Conservation (phyloP, 371 early-diverging fungal genomes). For the Mortierella sp. region DNA sequence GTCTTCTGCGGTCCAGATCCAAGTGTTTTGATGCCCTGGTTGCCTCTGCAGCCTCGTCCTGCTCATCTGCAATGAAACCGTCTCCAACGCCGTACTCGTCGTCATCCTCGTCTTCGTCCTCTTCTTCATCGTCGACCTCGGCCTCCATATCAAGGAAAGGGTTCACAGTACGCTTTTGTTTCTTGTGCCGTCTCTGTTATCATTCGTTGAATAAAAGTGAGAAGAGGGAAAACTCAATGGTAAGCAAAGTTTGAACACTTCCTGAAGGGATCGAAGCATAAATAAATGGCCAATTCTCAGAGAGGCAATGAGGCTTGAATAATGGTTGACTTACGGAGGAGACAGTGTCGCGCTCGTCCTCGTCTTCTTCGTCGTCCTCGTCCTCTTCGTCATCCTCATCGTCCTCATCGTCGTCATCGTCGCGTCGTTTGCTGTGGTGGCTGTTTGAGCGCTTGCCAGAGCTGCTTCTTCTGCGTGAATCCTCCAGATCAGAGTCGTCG, state of each 20-base stretch:
- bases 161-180: slow-evolving; percentile 59
- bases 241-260: too few relatives aligned
- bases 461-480: slow-evolving; percentile 17
- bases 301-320: too few relatives aligned
- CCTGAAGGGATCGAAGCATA: slow-evolving; percentile 5
- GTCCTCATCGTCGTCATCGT: slow-evolving; percentile 66
- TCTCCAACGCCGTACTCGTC: slow-evolving; percentile 80
- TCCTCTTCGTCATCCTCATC: slow-evolving; percentile 72
- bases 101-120: slow-evolving; percentile 81
- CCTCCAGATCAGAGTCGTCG: slow-evolving; percentile 58
- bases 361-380: slow-evolving; percentile 67
- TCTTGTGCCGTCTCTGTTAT: slow-evolving; percentile 59
- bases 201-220: not conserved
- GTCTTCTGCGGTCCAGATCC: slow-evolving; percentile 78
- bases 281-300: not conserved
- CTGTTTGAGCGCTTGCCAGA: slow-evolving; percentile 12
- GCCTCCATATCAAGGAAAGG: slow-evolving; percentile 78
- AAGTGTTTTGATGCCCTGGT: slow-evolving; percentile 67
- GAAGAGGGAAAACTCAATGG: not conserved
- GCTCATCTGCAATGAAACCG: slow-evolving; percentile 81
- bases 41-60: slow-evolving; percentile 75
- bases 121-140: slow-evolving; percentile 83
- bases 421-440: slow-evolving; percentile 29
- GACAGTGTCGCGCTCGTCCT: slow-evolving; percentile 60
- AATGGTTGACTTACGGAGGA: slow-evolving; percentile 30